These are phyloP conservation scores for Blastocystis sp. DNA, from an alignment of 352 stramenopile species.

Conservation along the genomic window DNA sequence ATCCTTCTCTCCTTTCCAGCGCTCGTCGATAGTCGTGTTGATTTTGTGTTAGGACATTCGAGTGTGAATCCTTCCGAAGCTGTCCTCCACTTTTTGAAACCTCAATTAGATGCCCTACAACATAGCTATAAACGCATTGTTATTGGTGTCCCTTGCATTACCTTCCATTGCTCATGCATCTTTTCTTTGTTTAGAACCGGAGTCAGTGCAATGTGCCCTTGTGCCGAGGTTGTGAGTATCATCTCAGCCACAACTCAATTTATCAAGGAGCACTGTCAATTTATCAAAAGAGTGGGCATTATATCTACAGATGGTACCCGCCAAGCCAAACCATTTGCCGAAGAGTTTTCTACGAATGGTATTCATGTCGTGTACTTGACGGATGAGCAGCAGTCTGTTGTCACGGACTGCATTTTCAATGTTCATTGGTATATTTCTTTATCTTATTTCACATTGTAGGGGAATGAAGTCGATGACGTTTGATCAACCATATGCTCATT, in stretches of 20 bases:
- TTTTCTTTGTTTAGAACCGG: slow-evolving; percentile 1
- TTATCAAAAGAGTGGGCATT: slow-evolving; percentile 1
- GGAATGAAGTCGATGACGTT: slow-evolving; percentile 25
- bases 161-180: slow-evolving; percentile 34
- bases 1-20: slow-evolving; percentile 8
- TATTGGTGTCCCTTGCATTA: slow-evolving; percentile 32
- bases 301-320: slow-evolving; percentile 55
- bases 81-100: slow-evolving; percentile 29
- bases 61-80: slow-evolving; percentile 18
- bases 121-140: slow-evolving; percentile 14
- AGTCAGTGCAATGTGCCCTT: not conserved
- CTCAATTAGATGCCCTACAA: not conserved
- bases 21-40: not conserved
- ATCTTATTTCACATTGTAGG: not conserved
- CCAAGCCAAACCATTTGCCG: slow-evolving; percentile 14
- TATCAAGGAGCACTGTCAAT: not conserved
- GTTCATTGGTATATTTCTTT: not conserved
- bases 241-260: not conserved
- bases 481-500: slow-evolving; percentile 17
- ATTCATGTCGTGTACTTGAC: slow-evolving; percentile 34
- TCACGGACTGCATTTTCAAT: slow-evolving; percentile 57
- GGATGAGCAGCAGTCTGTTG: slow-evolving; percentile 28
- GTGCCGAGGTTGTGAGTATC: slow-evolving; percentile 16
- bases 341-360: not conserved
- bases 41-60: slow-evolving; percentile 1